Base-by-base conservation (phyloP, 2,329 filamentous ascomycete species). In the Paecilomyces dactylethromorphus region DNA sequence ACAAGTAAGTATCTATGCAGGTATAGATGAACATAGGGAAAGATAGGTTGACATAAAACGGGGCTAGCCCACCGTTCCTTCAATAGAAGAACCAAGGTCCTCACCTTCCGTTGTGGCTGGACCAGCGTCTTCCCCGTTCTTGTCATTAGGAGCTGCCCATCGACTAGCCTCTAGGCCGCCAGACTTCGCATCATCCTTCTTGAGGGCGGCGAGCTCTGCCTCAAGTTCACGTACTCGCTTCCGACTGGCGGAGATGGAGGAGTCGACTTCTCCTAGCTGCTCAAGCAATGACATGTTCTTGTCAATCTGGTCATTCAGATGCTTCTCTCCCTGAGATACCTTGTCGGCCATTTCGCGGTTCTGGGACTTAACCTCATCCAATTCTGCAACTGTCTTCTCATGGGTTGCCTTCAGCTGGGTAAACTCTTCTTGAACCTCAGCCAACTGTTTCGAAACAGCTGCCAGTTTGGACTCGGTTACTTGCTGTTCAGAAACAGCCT, bases 401-500 rank as follows among this genome's bases (percentile, higher is more conserved):
- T 73, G 65, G 58, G 71, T 68, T 51, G 58, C 63, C 65, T 70
- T 69, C n/a, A 71, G 61, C 35, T 70, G 58, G 2, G 64, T 59
- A 53, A 74, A 56, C 57, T 75, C 69, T n/a, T 73, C 69, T 31
- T 71, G 68, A 18, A 68, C 65, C n/a, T 68, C 64, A 24, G 68
- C 63, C 10, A 75, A 68, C 56, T 76, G 68, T 71, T 86, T 85
- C 76, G 85, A 84, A 45, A 87, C 81, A 13, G 79, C 79, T 76
- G 87, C 88, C 56, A 88, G 76, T 54, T 90, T 83, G 71, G 86
- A 85, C 77, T 86, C 85, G 60, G 82, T 78, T 60, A 78, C 83
- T 82, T 95, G 94, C 63, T 91, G 90, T 63, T 92, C 87, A 29
- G 88, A 88, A 61, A 95, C 79, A 33, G 91, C 90, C 66, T 89